Evolutionary conservation across 257 asterid genomes (phyloP).

Genomic region (Lantana camara): DNA sequence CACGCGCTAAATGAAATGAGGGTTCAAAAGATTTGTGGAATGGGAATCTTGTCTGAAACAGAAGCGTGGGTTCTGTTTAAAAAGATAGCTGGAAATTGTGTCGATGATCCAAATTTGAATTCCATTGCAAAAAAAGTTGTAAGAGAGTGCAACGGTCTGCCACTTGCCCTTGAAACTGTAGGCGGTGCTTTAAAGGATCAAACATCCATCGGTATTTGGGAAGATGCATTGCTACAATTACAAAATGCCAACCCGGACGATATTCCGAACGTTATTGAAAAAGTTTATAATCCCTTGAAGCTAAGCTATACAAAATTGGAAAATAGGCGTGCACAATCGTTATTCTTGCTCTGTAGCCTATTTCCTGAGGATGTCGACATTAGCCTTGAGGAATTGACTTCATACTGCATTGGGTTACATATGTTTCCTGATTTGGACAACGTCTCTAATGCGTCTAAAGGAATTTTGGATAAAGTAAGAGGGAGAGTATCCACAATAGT

Average conservation of each 20-base stretch:
- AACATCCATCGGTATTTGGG: neutral
- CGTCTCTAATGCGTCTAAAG: no score
- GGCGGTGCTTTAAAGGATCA: slow-evolving; percentile 19
- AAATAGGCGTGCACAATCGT: no score
- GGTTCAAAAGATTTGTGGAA: neutral
- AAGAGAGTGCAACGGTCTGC: slow-evolving; percentile 32
- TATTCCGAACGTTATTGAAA: neutral
- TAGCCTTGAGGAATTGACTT: no score
- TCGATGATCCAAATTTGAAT: neutral
- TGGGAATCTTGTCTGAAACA: slow-evolving; percentile 13
- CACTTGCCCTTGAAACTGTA: slow-evolving; percentile 35
- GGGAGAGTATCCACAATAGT: no score
- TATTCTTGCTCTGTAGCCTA: no score
- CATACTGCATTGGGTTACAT: no score
- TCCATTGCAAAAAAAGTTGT: slow-evolving; percentile 23
- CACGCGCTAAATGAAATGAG: slow-evolving; percentile 20
- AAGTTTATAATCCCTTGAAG: slow-evolving; percentile 18
- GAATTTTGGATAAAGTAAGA: no score
- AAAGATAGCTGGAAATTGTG: slow-evolving; percentile 7
- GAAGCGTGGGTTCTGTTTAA: slow-evolving; percentile 35
- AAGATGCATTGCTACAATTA: slow-evolving; percentile 24
- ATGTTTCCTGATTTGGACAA: no score
- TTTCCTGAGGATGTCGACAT: no score
- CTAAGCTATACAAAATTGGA: no score
- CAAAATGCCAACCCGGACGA: neutral